Percentiles rank a stretch among this genome's conserved stretches.
Evolutionary conservation across 108 stramenopile genomes (phyloP).

Genomic region (Aureococcus anophagefferens): DNA sequence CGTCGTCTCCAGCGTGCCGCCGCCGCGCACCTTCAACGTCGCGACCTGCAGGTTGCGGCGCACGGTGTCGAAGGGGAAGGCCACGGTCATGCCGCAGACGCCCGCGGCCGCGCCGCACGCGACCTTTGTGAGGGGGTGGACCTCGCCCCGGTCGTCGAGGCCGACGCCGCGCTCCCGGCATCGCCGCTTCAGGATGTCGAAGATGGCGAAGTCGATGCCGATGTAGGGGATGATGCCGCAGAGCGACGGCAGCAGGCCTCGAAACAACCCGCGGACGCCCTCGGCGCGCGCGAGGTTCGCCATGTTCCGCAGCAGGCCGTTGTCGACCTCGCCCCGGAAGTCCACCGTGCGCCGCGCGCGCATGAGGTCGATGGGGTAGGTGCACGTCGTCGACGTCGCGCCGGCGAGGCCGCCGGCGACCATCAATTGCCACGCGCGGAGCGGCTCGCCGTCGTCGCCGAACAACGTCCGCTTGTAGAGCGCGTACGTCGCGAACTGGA

Average conservation of each 20-base stretch:
- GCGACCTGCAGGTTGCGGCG: neutral
- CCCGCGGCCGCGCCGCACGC: neutral
- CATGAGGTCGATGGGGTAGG: slow-evolving; percentile 21
- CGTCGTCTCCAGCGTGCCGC: neutral
- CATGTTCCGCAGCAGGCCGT: neutral
- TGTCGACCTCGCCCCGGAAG: neutral
- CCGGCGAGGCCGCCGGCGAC: slow-evolving; percentile 13
- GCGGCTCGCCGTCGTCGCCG: too few relatives aligned
- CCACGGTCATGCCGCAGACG: neutral
- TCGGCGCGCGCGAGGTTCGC: neutral
- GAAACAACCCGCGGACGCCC: neutral
- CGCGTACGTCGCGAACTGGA: slow-evolving; percentile 6
- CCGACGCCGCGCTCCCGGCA: neutral
- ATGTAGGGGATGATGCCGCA: slow-evolving; percentile 9
- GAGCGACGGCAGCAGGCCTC: slow-evolving; percentile 3
- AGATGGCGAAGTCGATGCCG: slow-evolving; percentile 11
- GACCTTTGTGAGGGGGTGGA: neutral
- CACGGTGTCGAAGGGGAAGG: neutral
- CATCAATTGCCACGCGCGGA: neutral
- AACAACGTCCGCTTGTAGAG: slow-evolving; percentile 4
- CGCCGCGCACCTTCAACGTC: neutral
- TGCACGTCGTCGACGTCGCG: slow-evolving; percentile 5
- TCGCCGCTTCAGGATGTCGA: slow-evolving; percentile 8
- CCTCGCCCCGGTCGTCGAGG: neutral
- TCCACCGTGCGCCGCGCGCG: slow-evolving; percentile 13